Base-by-base conservation (phyloP, 2,329 filamentous ascomycete species). In the Aspergillus clavatus region DNA sequence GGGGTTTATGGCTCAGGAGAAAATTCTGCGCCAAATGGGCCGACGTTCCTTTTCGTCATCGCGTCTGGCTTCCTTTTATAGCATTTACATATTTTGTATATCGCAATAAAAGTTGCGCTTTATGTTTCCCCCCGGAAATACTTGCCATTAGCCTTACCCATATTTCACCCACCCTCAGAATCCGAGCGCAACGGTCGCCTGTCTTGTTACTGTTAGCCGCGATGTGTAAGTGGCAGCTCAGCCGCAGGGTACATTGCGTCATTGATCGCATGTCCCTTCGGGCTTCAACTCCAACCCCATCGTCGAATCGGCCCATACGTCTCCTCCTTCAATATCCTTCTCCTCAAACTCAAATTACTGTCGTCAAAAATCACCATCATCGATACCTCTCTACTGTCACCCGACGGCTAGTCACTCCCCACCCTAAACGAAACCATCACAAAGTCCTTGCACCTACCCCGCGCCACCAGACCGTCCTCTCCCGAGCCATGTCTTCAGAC, bases 401-500 rank as follows among this genome's bases (percentile, higher is more conserved):
- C 11, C 21, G 24, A 18, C 33, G 31, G n/a, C 24, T 7, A 8
- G 21, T 35, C 11, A 26, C 21, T 29, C 40, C 8, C 28, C 18
- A 39, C 7, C 10, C 23, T 22, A n/a, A n/a, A n/a, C 26, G 16
- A 18, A 36, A 43, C 40, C 14, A 27, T 12, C 35, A 38, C 18
- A 38, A 4, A 23, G 12, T 24, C 11, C 24, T 19, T 12, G 21
- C 23, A 37, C 23, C 16, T 6, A 26, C 31, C 23, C 27, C 38
- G 31, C 28, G 38, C 37, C 16, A 24, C 33, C 33, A 28, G 36
- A 27, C 24, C 38, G 43, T 47, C 35, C 45, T 37, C 39, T 45
- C 43, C 37, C 50, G 51, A 47, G 61, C 50, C 45, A 74, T 74
- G 71, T 63, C 71, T 14, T 84, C 82, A 43, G 89, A 95, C 75